Conservation (phyloP, 1,284 basidiomycete genomes). For the Apiotrichum porosum region DNA sequence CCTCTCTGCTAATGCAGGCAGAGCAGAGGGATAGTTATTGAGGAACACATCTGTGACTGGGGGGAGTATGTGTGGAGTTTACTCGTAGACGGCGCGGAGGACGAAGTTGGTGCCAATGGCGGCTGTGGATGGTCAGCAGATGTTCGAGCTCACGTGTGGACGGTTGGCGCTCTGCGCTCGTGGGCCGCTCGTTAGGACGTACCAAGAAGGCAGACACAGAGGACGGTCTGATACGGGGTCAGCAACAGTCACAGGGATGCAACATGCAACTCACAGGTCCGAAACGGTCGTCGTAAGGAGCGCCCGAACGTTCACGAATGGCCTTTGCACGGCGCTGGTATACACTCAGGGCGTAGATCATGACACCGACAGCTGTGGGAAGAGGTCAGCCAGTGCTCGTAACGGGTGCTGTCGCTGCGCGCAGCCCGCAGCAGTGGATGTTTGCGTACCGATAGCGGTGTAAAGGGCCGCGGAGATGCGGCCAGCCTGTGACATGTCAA, state of each 20-base stretch:
- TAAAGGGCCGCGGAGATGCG: slow-evolving; percentile 50
- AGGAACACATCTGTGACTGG: no score
- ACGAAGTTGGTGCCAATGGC: slow-evolving; percentile 87
- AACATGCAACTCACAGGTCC: slow-evolving; percentile 62
- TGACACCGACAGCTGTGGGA: slow-evolving; percentile 80
- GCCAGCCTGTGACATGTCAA: slow-evolving; percentile 41
- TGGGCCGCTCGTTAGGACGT: slow-evolving; percentile 34
- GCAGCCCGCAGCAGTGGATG: not conserved
- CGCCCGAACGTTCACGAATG: slow-evolving; percentile 84
- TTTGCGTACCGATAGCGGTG: slow-evolving; percentile 46
- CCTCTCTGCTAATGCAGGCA: no score
- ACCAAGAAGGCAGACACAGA: slow-evolving; percentile 81
- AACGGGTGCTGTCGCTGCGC: no score
- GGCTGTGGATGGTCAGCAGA: slow-evolving; percentile 53
- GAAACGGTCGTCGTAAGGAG: slow-evolving; percentile 94
- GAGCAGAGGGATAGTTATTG: no score
- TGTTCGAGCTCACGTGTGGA: not conserved
- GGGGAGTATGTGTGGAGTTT: no score
- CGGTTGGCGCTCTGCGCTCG: not conserved
- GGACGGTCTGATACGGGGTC: slow-evolving; percentile 61
- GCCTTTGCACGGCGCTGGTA: slow-evolving; percentile 95
- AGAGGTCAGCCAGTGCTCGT: not conserved
- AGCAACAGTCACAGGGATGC: not conserved
- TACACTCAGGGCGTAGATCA: slow-evolving; percentile 90
- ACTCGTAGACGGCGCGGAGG: slow-evolving; percentile 52